These are phyloP conservation scores for Euptelea pleiosperma DNA, from an alignment of 164 flowering plant genomes.

Conservation along the genomic window DNA sequence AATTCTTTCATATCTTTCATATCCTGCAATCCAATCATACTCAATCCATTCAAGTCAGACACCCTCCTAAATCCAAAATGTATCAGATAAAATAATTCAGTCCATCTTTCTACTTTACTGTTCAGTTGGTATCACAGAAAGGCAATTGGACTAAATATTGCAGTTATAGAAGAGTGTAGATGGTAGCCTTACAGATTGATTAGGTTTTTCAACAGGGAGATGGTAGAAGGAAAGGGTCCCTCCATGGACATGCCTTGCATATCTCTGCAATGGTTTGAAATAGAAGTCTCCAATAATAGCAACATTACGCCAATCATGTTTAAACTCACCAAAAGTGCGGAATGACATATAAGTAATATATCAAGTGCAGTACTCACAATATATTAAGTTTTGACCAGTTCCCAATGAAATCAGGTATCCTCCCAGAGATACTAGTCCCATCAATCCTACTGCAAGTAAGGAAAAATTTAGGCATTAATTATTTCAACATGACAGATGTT, in stretches of 20 bases:
- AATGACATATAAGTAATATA: background rate
- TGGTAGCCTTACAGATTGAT: conserved; percentile 44
- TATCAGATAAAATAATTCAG: conserved; percentile 3
- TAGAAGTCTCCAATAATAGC: background rate
- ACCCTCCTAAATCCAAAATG: conserved; percentile 58
- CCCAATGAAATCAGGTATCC: conserved; percentile 79
- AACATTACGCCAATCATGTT: background rate
- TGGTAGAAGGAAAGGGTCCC: conserved; percentile 74
- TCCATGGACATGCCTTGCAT: conserved; percentile 79
- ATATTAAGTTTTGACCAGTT: conserved; percentile 54
- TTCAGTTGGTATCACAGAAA: background rate
- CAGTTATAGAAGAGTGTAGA: background rate
- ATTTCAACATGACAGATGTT: background rate
- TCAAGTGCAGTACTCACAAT: conserved; percentile 44
- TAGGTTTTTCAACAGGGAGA: conserved; percentile 49
- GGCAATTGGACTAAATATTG: background rate
- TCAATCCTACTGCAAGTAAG: conserved; percentile 68
- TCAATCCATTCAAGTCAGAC: conserved; percentile 60
- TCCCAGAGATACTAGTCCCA: conserved; percentile 67
- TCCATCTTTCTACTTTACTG: background rate
- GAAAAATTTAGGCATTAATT: conserved; percentile 3
- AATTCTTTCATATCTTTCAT: conserved; percentile 32
- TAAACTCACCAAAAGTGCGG: background rate
- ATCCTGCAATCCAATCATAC: conserved; percentile 25
- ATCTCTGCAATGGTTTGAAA: conserved; percentile 42